phyloP scores from a whole-genome alignment of 306 rosid species.

The Mimosa pudica region DNA sequence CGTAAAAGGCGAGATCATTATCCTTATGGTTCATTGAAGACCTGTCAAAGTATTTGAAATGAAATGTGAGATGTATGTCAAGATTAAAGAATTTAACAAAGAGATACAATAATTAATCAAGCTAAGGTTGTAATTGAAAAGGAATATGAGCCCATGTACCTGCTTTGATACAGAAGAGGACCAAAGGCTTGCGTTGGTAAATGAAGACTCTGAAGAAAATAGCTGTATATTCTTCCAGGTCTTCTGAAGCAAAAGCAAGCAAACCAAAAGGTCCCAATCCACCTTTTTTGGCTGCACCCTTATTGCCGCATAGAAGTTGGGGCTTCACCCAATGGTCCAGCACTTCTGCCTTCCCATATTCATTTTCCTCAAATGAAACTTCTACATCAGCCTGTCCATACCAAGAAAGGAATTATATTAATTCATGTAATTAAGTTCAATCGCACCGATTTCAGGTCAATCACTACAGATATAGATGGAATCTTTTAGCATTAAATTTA shows the following conservation, averaged over 20 bases:
- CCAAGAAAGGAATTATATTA: too few species aligned
- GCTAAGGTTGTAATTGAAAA: not conserved
- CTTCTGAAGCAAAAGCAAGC: conserved; percentile 60
- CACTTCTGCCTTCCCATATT: conserved; percentile 48
- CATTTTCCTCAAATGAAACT: conserved; percentile 51
- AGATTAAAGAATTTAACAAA: too few species aligned
- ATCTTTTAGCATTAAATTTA: too few species aligned
- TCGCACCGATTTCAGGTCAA: too few species aligned
- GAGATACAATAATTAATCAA: too few species aligned
- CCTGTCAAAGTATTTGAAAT: too few species aligned
- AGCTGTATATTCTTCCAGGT: conserved; percentile 67
- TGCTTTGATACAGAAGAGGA: conserved; percentile 65
- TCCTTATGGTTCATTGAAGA: too few species aligned
- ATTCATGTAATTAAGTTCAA: too few species aligned
- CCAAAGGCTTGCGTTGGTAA: conserved; percentile 48
- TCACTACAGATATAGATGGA: too few species aligned
- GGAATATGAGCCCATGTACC: too few species aligned
- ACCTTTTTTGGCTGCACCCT: conserved; percentile 50
- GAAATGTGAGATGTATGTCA: too few species aligned
- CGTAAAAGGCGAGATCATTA: too few species aligned
- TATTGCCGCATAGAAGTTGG: conserved; percentile 59
- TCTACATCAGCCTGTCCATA: conserved; percentile 73
- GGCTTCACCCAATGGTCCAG: conserved; percentile 53
- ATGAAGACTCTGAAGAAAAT: conserved; percentile 68
- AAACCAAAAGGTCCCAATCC: conserved; percentile 82